Evolutionary conservation across 2,329 filamentous ascomycete species (phyloP), one percentile per base, ranked within the genome.

Genomic region (Scedosporium aurantiacum): DNA sequence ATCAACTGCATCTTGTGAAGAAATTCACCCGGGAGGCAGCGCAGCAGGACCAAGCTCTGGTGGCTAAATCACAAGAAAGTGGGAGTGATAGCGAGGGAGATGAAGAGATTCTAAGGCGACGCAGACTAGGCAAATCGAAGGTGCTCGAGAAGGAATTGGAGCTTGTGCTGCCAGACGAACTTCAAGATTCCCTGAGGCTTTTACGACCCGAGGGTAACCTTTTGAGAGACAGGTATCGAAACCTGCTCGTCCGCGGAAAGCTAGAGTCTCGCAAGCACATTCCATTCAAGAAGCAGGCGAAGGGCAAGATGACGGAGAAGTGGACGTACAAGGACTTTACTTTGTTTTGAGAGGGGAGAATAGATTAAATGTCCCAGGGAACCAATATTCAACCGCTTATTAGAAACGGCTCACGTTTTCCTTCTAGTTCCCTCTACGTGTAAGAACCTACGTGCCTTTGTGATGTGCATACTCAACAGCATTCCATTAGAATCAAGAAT

Each of bases 151-250:
- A 89, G 72, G 79, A 90, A 64, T 77, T 97, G 68, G 85, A 97
- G 74, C 73, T 97, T 67, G 80, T 97, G 64, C 74, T 97, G 64
- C 82, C 91, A 47, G 85, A 97, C 75, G 84, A 99, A 77, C 74
- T 94, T 69, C 81, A 96, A 74, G 84, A 96, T 70, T 87, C 91
- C 58, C 75, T 97, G 69, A 75, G 94, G 70, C 74, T 91, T 70
- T 75, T 96, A 66, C 96, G 93, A 74, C 94, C 94, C 0, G 94
- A 99, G 74, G 94, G 94, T n/a, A 97, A 97, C 71, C 77, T 97
- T 45, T 79, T 99, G 67, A 91, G 91, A 67, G 94, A 99, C 70
- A 83, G 94, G 58, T 97, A 96, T 78, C 82, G 94, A 64, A 97
- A 84, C 72, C 79, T 97, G 75, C 78, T 97, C 64, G 82, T 97